A percentile compares a stretch with the other conserved stretches of the same genome.
phyloP scores from a whole-genome alignment of 2,329 filamentous ascomycete genomes.

The Gaeumannomyces tritici region DNA sequence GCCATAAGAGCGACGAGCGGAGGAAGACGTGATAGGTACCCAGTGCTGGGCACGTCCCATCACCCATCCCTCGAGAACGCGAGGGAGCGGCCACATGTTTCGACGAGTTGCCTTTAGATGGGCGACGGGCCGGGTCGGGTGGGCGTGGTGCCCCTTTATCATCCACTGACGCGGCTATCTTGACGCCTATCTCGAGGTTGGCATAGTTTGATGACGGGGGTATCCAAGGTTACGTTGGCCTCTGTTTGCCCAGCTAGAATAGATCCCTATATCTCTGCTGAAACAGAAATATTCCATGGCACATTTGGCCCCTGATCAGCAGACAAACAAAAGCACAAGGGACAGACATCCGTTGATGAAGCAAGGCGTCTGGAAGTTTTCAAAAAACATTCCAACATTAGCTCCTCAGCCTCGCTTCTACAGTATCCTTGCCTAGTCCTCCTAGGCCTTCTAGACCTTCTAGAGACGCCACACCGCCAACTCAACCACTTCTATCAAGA shows the following conservation, averaged over 20 bases:
- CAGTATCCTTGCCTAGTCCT: not conserved
- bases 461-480: too few species aligned
- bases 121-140: not conserved
- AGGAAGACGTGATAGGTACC: too few species aligned
- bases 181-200: not conserved
- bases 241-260: not conserved
- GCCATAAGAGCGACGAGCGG: not conserved
- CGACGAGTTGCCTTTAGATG: not conserved
- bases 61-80: not conserved
- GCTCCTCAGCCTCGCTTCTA: too few species aligned
- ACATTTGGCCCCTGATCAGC: not conserved
- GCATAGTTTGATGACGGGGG: not conserved
- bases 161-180: not conserved
- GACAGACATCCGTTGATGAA: not conserved
- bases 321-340: not conserved
- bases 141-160: not conserved
- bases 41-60: not conserved
- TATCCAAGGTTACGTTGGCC: not conserved
- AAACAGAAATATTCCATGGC: not conserved
- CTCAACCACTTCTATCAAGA: slow-evolving; percentile 19
- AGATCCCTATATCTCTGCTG: not conserved
- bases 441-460: not conserved
- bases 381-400: not conserved
- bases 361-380: not conserved
- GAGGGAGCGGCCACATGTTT: not conserved